Evolutionary conservation across 169 alveolate genomes (phyloP).

Genomic region (Plasmodium adleri): DNA sequence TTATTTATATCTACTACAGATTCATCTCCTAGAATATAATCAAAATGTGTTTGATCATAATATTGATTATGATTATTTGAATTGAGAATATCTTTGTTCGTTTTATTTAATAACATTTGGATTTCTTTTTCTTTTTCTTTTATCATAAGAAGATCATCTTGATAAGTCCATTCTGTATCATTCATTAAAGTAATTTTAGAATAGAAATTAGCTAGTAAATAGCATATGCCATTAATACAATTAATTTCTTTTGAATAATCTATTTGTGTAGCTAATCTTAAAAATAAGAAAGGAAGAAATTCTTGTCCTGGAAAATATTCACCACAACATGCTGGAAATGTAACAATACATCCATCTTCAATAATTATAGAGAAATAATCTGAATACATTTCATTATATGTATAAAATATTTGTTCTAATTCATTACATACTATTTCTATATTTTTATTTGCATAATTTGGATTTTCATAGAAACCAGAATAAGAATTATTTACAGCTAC

Average conservation of each 20-base stretch:
- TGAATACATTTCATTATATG: constrained; percentile 67
- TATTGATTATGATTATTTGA: too few relatives aligned
- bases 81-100: neutral
- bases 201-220: constrained; percentile 50
- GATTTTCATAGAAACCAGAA: constrained; percentile 62
- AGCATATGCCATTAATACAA: constrained; percentile 66
- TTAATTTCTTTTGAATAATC: constrained; percentile 57
- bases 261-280: constrained; percentile 57
- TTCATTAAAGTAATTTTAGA: constrained; percentile 39
- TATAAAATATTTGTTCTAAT: constrained; percentile 31
- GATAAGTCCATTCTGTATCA: constrained; percentile 61
- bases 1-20: constrained; percentile 44
- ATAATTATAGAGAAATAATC: constrained; percentile 65
- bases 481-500: constrained; percentile 72
- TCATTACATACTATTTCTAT: constrained; percentile 50
- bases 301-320: constrained; percentile 85
- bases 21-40: constrained; percentile 57
- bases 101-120: neutral
- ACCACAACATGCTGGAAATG: constrained; percentile 72
- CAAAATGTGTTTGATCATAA: constrained; percentile 1
- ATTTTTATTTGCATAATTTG: constrained; percentile 33
- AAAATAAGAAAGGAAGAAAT: constrained; percentile 79
- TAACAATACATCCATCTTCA: constrained; percentile 52
- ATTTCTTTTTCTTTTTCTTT: constrained; percentile 37
- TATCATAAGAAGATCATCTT: constrained; percentile 53